These are phyloP conservation scores for Neopestalotiopsis sp. DNA, from an alignment of 2,329 filamentous ascomycete species.

Conservation along the genomic window DNA sequence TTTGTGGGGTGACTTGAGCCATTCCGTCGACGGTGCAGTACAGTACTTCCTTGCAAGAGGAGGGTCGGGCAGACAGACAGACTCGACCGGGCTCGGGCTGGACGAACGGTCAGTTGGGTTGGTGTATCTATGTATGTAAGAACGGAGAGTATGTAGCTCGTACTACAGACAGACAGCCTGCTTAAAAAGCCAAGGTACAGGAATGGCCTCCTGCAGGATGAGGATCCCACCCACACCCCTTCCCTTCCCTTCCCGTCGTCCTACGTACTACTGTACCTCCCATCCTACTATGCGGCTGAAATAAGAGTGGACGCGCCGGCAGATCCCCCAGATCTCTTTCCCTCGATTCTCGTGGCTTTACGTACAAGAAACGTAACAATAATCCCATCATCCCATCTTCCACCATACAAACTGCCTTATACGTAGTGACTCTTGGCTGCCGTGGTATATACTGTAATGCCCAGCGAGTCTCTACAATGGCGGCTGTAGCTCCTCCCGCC, in stretches of 20 bases:
- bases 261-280: neutral
- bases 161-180: neutral
- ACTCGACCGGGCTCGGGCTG: neutral
- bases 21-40: neutral
- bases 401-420: neutral
- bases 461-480: slow-evolving; percentile 6
- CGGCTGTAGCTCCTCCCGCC: slow-evolving; percentile 6
- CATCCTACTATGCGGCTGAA: slow-evolving; percentile 18
- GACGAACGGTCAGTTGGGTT: neutral
- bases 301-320: slow-evolving; percentile 7
- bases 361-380: slow-evolving; percentile 17
- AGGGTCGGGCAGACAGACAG: too few relatives aligned
- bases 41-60: too few relatives aligned
- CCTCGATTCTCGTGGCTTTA: slow-evolving; percentile 10
- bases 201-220: slow-evolving; percentile 3
- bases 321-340: neutral
- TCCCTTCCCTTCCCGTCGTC: neutral
- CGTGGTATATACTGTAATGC: slow-evolving; percentile 6
- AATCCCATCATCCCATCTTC: neutral
- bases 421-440: neutral
- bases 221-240: neutral
- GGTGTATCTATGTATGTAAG: neutral
- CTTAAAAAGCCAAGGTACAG: neutral
- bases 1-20: neutral
- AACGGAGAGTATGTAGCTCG: too few relatives aligned